A percentile compares a stretch with the other conserved stretches of the same genome.
These are phyloP conservation scores for Termitomyces sp. DNA, from an alignment of 768 basidiomycete species.

Conservation along the genomic window DNA sequence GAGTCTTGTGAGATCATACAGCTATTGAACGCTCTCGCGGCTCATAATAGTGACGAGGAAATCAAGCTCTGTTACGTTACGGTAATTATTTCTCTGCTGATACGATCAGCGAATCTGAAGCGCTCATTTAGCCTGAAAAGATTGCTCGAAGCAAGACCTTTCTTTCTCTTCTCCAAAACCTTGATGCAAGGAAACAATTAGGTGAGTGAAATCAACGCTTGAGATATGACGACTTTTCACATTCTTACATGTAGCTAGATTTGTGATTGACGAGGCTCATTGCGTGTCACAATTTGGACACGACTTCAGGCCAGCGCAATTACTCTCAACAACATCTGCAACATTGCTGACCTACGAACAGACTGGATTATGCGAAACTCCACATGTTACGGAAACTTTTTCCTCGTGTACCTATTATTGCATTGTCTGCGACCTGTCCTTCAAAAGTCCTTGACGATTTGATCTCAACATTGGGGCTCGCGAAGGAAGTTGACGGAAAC, in stretches of 20 bases:
- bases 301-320: constrained; percentile 65
- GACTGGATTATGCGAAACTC: constrained; percentile 83
- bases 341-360: constrained; percentile 19
- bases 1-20: constrained; percentile 43
- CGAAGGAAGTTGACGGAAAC: constrained; percentile 53
- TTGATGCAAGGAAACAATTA: constrained; percentile 55
- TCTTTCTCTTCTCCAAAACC: constrained; percentile 54
- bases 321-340: not conserved
- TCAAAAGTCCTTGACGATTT: constrained; percentile 74
- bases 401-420: constrained; percentile 76
- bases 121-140: constrained; percentile 67
- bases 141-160: constrained; percentile 74
- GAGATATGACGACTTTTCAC: not conserved
- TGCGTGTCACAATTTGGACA: constrained; percentile 79
- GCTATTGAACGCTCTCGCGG: constrained; percentile 44
- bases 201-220: constrained; percentile 30
- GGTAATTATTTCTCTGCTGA: constrained; percentile 39
- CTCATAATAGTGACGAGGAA: constrained; percentile 28
- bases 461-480: constrained; percentile 62
- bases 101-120: not conserved
- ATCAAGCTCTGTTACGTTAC: constrained; percentile 84
- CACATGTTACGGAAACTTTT: constrained; percentile 68
- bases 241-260: constrained; percentile 42
- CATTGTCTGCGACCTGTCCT: constrained; percentile 82
- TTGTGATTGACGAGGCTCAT: constrained; percentile 90